Percentiles rank a stretch among this genome's conserved stretches.
Evolutionary conservation across 495 filamentous ascomycete genomes (phyloP).

Genomic region (Neohortaea acidophila): DNA sequence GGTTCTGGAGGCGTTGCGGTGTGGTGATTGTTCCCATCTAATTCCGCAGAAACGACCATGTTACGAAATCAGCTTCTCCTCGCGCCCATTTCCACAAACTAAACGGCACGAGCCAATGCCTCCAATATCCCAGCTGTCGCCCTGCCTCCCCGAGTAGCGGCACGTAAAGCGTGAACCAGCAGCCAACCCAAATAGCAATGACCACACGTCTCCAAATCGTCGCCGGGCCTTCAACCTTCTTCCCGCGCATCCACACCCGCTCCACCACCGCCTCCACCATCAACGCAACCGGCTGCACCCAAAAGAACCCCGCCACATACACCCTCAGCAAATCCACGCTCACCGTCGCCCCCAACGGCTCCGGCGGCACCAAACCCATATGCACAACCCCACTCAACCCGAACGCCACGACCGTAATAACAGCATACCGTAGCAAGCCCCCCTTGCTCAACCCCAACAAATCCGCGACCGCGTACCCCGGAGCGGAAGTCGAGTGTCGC

Average conservation of each 20-base stretch:
- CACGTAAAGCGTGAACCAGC: constrained; percentile 10
- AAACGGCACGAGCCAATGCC: constrained; percentile 11
- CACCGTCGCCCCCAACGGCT: constrained; percentile 11
- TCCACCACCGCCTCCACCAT: constrained; percentile 7
- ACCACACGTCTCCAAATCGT: not conserved
- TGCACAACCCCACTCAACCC: constrained; percentile 13
- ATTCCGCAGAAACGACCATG: too few species aligned
- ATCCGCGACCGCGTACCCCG: constrained; percentile 13
- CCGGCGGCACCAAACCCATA: constrained; percentile 16
- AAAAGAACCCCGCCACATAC: constrained; percentile 13
- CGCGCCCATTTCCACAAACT: constrained; percentile 11
- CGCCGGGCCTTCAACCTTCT: constrained; percentile 2
- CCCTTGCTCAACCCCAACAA: constrained; percentile 2
- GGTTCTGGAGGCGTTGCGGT: too few species aligned
- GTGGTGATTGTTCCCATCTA: too few species aligned
- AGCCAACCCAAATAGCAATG: constrained; percentile 9
- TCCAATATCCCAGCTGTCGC: constrained; percentile 15
- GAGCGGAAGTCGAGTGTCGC: constrained; percentile 9
- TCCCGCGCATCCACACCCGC: not conserved
- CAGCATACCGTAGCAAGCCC: constrained; percentile 7
- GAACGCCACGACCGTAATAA: constrained; percentile 11
- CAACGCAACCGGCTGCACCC: constrained; percentile 12
- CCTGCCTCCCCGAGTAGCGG: constrained; percentile 9
- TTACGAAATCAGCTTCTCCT: too few species aligned
- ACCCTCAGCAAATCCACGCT: constrained; percentile 3